Evolutionary conservation across 352 stramenopile genomes (phyloP).

Genomic region (Blastocystis sp.): DNA sequence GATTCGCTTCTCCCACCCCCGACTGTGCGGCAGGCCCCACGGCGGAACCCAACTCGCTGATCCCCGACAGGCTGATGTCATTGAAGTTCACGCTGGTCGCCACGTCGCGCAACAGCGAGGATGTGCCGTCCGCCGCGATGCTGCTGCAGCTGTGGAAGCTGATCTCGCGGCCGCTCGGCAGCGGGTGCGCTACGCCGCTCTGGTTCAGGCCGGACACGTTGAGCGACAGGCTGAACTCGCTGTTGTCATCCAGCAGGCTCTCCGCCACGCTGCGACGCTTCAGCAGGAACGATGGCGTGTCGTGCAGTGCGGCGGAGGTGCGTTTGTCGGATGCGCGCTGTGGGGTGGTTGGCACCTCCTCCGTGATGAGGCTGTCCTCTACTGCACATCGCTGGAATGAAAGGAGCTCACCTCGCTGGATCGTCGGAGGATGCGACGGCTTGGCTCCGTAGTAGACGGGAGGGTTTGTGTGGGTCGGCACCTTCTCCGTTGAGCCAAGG

Average conservation of each 20-base stretch:
- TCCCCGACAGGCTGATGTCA: slow-evolving; percentile 24
- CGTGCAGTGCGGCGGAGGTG: neutral
- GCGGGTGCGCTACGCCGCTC: neutral
- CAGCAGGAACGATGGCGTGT: neutral
- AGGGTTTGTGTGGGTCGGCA: neutral
- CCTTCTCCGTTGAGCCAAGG: neutral
- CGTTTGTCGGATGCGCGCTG: neutral
- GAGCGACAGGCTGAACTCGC: slow-evolving; percentile 1
- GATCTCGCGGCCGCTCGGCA: neutral
- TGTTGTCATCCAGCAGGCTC: slow-evolving; percentile 18
- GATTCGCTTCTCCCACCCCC: neutral
- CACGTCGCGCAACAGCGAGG: slow-evolving; percentile 32
- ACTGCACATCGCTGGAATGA: neutral
- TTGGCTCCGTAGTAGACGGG: neutral
- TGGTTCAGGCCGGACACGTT: slow-evolving; percentile 14
- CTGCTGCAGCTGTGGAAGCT: slow-evolving; percentile 41
- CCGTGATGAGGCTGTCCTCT: slow-evolving; percentile 30
- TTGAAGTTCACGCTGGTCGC: slow-evolving; percentile 15
- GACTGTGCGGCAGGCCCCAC: neutral
- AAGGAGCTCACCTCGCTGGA: neutral
- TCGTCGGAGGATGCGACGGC: neutral
- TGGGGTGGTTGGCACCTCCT: neutral
- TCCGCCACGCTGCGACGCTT: neutral
- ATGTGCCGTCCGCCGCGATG: neutral
- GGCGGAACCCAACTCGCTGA: neutral